Base-by-base conservation (phyloP, 2,329 filamentous ascomycete species). In the Rhynchosporium graminicola region DNA sequence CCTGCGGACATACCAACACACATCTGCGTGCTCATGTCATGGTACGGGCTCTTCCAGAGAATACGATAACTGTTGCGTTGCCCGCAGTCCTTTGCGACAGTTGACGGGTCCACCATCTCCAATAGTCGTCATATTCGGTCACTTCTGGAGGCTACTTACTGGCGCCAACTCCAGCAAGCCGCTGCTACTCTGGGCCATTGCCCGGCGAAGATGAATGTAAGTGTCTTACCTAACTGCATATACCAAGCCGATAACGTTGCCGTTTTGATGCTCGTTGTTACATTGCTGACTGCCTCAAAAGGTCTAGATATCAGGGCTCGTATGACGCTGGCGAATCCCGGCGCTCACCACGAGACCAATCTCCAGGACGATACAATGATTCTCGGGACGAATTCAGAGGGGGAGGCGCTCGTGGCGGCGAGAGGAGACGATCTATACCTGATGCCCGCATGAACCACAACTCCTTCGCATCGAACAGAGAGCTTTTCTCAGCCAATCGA, bases 401-500 rank as follows among this genome's bases (percentile, higher is more conserved):
- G 56, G 69, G 67, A 4, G 54, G 61, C 38, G 62, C 55, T 52
- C 70, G 72, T 40, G 70, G 69, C 15, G 65, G 65, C n/a, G 73
- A 73, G 43, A 68, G 70, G 65, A 67, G 72, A 10, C 66, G 71
- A 33, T 73, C 72, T n/a, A 68, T 69, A 48, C 59, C 70, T 15
- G 70, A 71, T 62, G 58, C 66, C 20, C 63, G 70, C 50, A 61
- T 67, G 20, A 73, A 69, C 71, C 80, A 80, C 61, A 80, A 83
- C 33, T 77, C 80, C n/a, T 90, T 90, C 64, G 83, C 82, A 68
- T 76, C 82, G 1, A 83, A 82, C 68, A 81, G 87, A 67, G 85
- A 87, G 67, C 74, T 72, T 12, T 87, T 86, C 65, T 73, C 81
- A 6, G 58, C 59, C 13, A 62, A 63, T 47, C 69, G 71, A 59